phyloP scores from a whole-genome alignment of 225 moss, liverwort and hornwort genomes.

The Asterella californica region DNA sequence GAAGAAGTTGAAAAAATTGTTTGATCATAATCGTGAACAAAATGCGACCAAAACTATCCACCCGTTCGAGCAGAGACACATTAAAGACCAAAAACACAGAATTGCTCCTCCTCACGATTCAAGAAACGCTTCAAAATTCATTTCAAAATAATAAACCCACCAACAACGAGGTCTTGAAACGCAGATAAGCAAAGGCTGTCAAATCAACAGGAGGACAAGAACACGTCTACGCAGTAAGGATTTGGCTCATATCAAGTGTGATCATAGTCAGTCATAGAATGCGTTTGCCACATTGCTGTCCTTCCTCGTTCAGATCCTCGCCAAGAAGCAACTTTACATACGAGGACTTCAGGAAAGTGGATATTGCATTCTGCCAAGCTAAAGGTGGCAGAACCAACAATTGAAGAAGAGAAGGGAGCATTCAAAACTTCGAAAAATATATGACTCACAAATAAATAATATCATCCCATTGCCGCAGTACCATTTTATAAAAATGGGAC shows the following conservation, averaged over 20 bases:
- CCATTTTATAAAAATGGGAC: not conserved
- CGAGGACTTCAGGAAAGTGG: not conserved
- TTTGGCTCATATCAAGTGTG: slow-evolving; percentile 41
- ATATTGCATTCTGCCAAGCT: not conserved
- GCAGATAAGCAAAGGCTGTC: no score
- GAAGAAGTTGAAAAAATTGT: no score
- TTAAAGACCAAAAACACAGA: no score
- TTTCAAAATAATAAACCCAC: no score
- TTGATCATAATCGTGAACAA: no score
- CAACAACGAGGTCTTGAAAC: no score
- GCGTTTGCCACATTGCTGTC: slow-evolving; percentile 28
- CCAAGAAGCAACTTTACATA: slow-evolving; percentile 12
- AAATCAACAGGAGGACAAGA: not conserved
- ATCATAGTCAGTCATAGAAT: slow-evolving; percentile 29
- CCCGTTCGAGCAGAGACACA: no score
- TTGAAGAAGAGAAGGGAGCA: not conserved
- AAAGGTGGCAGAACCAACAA: not conserved
- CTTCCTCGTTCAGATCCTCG: slow-evolving; percentile 44
- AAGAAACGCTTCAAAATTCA: no score
- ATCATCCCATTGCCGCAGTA: not conserved
- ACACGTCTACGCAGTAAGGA: not conserved
- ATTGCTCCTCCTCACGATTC: no score
- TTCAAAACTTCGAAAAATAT: not conserved
- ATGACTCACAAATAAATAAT: not conserved
- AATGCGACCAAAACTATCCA: no score